Percentiles rank a stretch among this genome's conserved stretches.
Evolutionary conservation across 2,329 filamentous ascomycete species (phyloP).

Genomic region (Ophiostoma pallidulum): DNA sequence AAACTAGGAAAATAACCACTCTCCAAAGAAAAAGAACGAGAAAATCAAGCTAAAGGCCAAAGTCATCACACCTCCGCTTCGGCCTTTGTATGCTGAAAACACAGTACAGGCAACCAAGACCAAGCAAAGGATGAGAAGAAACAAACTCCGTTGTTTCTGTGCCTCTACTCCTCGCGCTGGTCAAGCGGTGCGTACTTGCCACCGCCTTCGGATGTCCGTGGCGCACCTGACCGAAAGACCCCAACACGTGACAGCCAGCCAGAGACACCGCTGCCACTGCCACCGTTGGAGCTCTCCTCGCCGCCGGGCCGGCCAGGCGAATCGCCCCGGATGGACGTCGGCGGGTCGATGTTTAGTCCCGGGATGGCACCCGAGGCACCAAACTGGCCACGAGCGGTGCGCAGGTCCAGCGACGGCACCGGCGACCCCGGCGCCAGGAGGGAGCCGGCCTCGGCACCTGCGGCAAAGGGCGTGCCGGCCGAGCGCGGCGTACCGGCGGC

Average conservation of each 20-base stretch:
- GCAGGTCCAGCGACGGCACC: constrained; percentile 65
- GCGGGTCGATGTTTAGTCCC: constrained; percentile 71
- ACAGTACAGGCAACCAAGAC: not conserved
- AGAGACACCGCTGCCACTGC: constrained; percentile 29
- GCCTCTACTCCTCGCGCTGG: constrained; percentile 29
- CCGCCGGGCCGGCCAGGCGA: constrained; percentile 22
- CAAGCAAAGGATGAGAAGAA: too few species aligned
- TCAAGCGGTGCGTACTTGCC: constrained; percentile 32
- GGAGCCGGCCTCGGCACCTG: constrained; percentile 66
- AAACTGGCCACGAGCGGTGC: constrained; percentile 38
- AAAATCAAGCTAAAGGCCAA: not conserved
- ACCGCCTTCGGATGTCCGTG: constrained; percentile 25
- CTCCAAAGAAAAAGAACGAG: not conserved
- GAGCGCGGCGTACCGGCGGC: constrained; percentile 64
- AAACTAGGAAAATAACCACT: not conserved
- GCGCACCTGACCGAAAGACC: constrained; percentile 28
- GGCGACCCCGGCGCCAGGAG: constrained; percentile 72
- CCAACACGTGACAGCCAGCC: constrained; percentile 38
- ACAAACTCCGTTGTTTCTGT: not conserved
- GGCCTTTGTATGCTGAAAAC: too few species aligned
- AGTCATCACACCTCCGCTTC: too few species aligned
- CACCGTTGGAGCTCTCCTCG: constrained; percentile 23
- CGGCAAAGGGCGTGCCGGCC: constrained; percentile 68
- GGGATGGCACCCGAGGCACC: constrained; percentile 63
- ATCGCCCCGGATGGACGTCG: constrained; percentile 45